phyloP scores from a whole-genome alignment of 2,329 filamentous ascomycete species.

The Exophiala mesophila region DNA sequence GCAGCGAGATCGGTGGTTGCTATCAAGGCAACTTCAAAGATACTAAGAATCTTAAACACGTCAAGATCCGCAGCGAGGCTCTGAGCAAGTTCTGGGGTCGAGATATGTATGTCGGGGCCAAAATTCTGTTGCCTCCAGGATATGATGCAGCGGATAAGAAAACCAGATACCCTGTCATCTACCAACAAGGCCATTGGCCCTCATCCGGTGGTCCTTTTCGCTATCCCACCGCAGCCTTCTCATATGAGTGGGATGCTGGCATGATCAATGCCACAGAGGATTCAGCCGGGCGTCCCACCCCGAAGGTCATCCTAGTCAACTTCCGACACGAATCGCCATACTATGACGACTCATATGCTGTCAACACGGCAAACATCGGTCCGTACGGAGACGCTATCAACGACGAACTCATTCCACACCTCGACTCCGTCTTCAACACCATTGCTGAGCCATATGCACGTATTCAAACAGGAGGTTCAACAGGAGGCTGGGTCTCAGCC shows the following conservation, averaged over 20 bases:
- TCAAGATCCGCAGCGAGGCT: slow-evolving; percentile 16
- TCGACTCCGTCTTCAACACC: slow-evolving; percentile 13
- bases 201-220: slow-evolving; percentile 4
- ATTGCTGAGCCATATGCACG: slow-evolving; percentile 14
- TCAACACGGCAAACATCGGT: slow-evolving; percentile 12
- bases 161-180: slow-evolving; percentile 15
- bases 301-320: slow-evolving; percentile 7
- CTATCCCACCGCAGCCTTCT: slow-evolving; percentile 14
- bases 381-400: slow-evolving; percentile 9
- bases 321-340: slow-evolving; percentile 9
- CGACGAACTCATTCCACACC: slow-evolving; percentile 13
- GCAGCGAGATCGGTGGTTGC: slow-evolving; percentile 12
- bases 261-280: slow-evolving; percentile 3
- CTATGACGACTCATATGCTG: slow-evolving; percentile 11
- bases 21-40: slow-evolving; percentile 15
- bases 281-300: slow-evolving; percentile 6
- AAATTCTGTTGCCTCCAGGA: slow-evolving; percentile 8
- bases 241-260: slow-evolving; percentile 11
- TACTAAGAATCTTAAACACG: slow-evolving; percentile 9
- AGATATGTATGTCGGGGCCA: slow-evolving; percentile 15
- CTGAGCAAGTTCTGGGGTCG: slow-evolving; percentile 16
- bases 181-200: slow-evolving; percentile 15
- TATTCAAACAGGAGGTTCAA: slow-evolving; percentile 14
- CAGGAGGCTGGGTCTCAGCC: slow-evolving; percentile 12
- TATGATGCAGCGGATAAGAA: slow-evolving; percentile 10